Percentiles rank a stretch among this genome's conserved stretches.
phyloP scores from a whole-genome alignment of 2,329 filamentous ascomycete genomes.

The Lachnellula willkommii region DNA sequence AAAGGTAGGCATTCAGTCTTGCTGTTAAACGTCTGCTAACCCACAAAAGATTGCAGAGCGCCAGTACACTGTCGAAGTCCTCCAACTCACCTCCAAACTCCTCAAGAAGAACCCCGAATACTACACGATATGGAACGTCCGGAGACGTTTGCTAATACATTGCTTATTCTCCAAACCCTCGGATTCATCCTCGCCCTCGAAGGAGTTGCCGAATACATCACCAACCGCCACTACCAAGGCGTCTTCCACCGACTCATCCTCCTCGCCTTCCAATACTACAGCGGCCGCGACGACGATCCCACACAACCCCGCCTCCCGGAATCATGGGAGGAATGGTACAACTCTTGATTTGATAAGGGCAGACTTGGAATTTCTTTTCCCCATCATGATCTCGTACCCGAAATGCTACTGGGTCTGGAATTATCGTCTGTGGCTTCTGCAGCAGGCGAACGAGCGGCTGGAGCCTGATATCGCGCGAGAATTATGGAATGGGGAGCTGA shows the following conservation, averaged over 20 bases:
- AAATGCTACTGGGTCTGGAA: conserved; percentile 99
- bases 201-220: conserved; percentile 49
- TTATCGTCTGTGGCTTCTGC: conserved; percentile 79
- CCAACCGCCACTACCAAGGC: conserved; percentile 51
- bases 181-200: conserved; percentile 49
- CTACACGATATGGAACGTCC: conserved; percentile 87
- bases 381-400: conserved; percentile 76
- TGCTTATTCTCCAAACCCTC: conserved; percentile 49
- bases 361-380: conserved; percentile 78
- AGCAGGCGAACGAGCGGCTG: conserved; percentile 63
- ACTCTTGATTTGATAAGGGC: conserved; percentile 55
- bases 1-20: conserved; percentile 45
- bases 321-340: conserved; percentile 47
- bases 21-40: conserved; percentile 11
- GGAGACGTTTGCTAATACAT: conserved; percentile 64
- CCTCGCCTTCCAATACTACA: conserved; percentile 52
- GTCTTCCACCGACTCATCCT: conserved; percentile 57
- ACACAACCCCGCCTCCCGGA: conserved; percentile 42
- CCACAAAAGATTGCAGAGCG: conserved; percentile 26
- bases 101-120: conserved; percentile 78
- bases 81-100: conserved; percentile 66
- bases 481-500: conserved; percentile 82
- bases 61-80: conserved; percentile 44
- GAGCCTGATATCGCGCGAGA: conserved; percentile 49
- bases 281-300: conserved; percentile 47